phyloP scores from a whole-genome alignment of 139 green algal species.

The Mesotaenium endlicherianum region DNA sequence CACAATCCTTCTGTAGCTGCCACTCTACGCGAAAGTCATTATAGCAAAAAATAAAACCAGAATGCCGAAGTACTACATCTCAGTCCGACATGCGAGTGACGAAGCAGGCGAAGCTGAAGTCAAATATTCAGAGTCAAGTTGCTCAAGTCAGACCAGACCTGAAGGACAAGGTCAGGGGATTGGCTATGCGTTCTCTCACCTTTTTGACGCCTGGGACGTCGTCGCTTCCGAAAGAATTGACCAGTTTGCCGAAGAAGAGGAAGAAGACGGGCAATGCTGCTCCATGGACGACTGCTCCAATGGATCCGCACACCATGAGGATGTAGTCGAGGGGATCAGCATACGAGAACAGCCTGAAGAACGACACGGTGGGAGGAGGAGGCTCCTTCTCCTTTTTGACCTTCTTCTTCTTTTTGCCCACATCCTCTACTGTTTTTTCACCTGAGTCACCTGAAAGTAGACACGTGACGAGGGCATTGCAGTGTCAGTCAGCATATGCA shows the following conservation, averaged over 20 bases:
- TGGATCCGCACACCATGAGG: slow-evolving; percentile 16
- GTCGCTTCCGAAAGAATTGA: slow-evolving; percentile 34
- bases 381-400: slow-evolving; percentile 15
- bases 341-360: slow-evolving; percentile 33
- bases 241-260: slow-evolving; percentile 47
- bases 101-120: neutral
- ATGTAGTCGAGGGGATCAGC: slow-evolving; percentile 36
- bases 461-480: too few species aligned
- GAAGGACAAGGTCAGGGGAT: neutral
- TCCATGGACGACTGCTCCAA: slow-evolving; percentile 29
- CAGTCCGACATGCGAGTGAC: neutral
- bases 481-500: too few species aligned
- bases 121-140: neutral
- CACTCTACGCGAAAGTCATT: neutral
- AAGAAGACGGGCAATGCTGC: slow-evolving; percentile 43
- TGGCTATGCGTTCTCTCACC: neutral
- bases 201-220: neutral
- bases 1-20: neutral
- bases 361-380: slow-evolving; percentile 15
- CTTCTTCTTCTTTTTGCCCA: too few species aligned
- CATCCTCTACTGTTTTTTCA: too few species aligned
- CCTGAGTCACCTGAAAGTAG: too few species aligned
- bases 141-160: neutral
- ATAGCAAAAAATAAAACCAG: neutral
- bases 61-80: neutral